Conservation (phyloP, 208 protist genomes). For the Leishmania tropica region DNA sequence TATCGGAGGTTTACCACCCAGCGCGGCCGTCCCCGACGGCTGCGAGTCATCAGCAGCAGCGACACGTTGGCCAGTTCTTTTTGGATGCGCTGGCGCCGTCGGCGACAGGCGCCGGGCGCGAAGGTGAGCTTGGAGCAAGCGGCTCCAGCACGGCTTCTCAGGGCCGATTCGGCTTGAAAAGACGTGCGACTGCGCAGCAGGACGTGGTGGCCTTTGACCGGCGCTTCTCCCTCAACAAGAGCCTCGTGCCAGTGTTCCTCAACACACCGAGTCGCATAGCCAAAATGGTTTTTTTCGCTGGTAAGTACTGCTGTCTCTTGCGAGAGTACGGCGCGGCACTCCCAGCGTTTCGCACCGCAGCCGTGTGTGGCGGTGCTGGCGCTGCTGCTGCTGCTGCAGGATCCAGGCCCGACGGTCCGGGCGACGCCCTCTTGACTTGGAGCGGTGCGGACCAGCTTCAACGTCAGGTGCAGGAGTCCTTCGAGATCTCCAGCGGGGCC, state of each 20-base stretch:
- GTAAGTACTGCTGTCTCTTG: conserved; percentile 88
- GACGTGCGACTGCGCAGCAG: conserved; percentile 27
- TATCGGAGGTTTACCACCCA: conserved; percentile 48
- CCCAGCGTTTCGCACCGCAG: conserved; percentile 42
- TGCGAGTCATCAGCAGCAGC: conserved; percentile 26
- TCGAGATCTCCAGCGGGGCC: conserved; percentile 69
- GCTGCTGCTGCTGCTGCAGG: neutral
- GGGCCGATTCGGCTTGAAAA: conserved; percentile 13
- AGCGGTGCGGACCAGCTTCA: conserved; percentile 67
- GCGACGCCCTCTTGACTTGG: conserved; percentile 60
- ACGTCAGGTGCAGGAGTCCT: conserved; percentile 74
- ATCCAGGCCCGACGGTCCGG: neutral
- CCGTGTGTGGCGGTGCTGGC: neutral
- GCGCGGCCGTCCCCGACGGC: conserved; percentile 18
- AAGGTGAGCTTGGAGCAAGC: neutral
- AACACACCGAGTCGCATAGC: conserved; percentile 55
- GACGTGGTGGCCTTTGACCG: conserved; percentile 63
- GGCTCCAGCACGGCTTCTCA: conserved; percentile 5
- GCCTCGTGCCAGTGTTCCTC: conserved; percentile 79
- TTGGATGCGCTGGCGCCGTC: conserved; percentile 23
- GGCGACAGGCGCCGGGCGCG: neutral
- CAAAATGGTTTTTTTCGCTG: conserved; percentile 86
- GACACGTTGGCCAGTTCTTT: conserved; percentile 33
- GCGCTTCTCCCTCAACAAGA: conserved; percentile 87
- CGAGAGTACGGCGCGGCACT: conserved; percentile 70